Base-by-base conservation (phyloP, 2,329 filamentous ascomycete species). In the Beauveria asiatica region DNA sequence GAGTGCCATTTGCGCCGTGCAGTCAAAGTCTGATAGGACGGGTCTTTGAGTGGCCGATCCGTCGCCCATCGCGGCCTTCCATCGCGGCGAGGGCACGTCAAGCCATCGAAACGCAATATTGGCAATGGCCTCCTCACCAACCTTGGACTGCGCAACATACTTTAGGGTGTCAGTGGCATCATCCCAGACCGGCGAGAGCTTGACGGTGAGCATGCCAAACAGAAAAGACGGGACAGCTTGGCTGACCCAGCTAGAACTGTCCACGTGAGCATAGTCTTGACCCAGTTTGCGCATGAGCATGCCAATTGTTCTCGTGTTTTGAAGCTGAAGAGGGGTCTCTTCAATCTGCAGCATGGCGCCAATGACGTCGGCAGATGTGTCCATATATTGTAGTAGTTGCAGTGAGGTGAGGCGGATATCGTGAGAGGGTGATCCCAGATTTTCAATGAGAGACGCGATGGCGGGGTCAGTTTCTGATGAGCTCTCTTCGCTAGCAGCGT, bases 191-290 rank as follows among this genome's bases (percentile, higher is more conserved):
- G 91, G 91, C 0, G 92, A 83, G 64, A 97, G 80, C 65, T 88
- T 90, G 53, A 96, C 85, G 0, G 92, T 94, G 62, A 97, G 80
- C 73, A 97, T 82, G 53, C 94, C 94, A 67, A 97, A 96, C 67
- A 91, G 86, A 68, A 92, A 97, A 0, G 84, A 81, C 0, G 92
- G 89, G 33, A 97, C 81, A 7, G 91, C 84, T 66, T 83, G 80
- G 61, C 83, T 79, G 64, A 95, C 75, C 83, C 87, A 89, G 1
- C 82, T 82, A 42, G 83, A 79, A 2, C 82, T 75, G 45, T 78
- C 76, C 10, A 87, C 70, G 25, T 81, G 77, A 6, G 81, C 74
- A 69, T 94, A 96, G 33, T 74, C 74, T 58, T 80, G 75, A 16
- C 87, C 79, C 48, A 97, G 80, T 67, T 90, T 92, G 51, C 93